Evolutionary conservation across 805 yeast genomes (phyloP).

Genomic region (Peterozyma xylosa): DNA sequence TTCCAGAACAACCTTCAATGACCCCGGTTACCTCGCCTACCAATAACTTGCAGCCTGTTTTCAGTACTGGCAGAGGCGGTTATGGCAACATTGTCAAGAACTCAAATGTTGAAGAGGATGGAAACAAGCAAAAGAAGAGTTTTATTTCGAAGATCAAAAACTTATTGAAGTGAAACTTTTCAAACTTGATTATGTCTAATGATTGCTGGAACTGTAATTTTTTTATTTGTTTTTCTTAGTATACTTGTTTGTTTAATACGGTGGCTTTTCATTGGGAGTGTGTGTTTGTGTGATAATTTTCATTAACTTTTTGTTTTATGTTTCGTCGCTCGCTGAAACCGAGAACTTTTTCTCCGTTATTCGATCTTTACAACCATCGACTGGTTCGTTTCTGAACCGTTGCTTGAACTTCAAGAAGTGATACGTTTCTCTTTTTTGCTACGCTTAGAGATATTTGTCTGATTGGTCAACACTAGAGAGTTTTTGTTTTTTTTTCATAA

Average conservation of each 20-base stretch:
- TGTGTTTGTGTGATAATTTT: background rate
- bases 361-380: too few species aligned
- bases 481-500: too few species aligned
- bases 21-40: slow-evolving; percentile 32
- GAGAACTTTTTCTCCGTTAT: too few species aligned
- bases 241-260: too few species aligned
- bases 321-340: background rate
- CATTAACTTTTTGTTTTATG: background rate
- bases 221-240: too few species aligned
- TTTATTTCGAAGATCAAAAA: slow-evolving; percentile 5
- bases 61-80: slow-evolving; percentile 53
- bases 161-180: slow-evolving; percentile 2
- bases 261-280: too few species aligned
- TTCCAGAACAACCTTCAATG: slow-evolving; percentile 32
- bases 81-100: slow-evolving; percentile 43
- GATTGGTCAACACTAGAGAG: too few species aligned
- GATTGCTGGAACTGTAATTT: too few species aligned
- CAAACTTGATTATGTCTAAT: background rate
- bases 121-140: slow-evolving; percentile 16
- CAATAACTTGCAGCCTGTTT: slow-evolving; percentile 30
- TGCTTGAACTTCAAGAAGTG: too few species aligned
- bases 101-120: slow-evolving; percentile 26
- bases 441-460: too few species aligned
- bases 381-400: too few species aligned
- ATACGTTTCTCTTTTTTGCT: too few species aligned